Percentiles rank a stretch among this genome's conserved stretches.
phyloP scores from a whole-genome alignment of 139 green algal species.

The Chlamydomonas schloesseri region DNA sequence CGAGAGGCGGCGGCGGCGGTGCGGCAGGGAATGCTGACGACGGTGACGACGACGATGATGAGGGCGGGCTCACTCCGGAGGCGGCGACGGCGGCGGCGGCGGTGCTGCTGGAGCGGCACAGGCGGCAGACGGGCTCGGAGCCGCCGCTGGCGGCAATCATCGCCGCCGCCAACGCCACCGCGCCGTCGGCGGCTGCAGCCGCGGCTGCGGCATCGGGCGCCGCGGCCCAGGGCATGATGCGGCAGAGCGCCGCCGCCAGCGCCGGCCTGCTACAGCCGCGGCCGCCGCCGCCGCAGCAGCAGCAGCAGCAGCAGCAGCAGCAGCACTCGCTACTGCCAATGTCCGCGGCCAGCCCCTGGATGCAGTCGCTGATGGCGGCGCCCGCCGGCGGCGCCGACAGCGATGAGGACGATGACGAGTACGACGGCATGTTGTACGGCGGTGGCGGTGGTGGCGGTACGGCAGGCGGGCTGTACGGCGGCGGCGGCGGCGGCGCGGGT shows the following conservation, averaged over 20 bases:
- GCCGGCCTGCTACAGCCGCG: background rate
- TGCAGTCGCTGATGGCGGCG: conserved; percentile 21
- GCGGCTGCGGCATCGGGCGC: too few relatives aligned
- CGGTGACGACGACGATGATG: background rate
- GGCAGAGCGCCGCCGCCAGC: background rate
- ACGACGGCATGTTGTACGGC: background rate
- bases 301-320: conserved; percentile 16
- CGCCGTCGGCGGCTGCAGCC: too few relatives aligned
- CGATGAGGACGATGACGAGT: background rate
- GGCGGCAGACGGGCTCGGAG: background rate
- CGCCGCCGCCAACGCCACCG: background rate
- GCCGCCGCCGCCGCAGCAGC: background rate
- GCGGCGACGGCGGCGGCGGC: conserved; percentile 8
- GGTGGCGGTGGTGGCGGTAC: background rate
- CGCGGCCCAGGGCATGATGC: too few relatives aligned
- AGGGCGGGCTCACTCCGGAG: background rate
- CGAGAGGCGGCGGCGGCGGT: too few relatives aligned
- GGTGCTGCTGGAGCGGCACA: conserved; percentile 22
- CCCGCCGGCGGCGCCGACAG: too few relatives aligned
- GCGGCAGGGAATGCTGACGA: too few relatives aligned
- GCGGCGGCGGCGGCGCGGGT: background rate
- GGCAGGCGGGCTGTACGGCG: background rate
- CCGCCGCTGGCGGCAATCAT: background rate
- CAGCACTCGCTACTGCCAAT: background rate
- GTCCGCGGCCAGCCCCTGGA: background rate